Conservation (phyloP, 805 yeast genomes). For the Phaffomyces antillensis region DNA sequence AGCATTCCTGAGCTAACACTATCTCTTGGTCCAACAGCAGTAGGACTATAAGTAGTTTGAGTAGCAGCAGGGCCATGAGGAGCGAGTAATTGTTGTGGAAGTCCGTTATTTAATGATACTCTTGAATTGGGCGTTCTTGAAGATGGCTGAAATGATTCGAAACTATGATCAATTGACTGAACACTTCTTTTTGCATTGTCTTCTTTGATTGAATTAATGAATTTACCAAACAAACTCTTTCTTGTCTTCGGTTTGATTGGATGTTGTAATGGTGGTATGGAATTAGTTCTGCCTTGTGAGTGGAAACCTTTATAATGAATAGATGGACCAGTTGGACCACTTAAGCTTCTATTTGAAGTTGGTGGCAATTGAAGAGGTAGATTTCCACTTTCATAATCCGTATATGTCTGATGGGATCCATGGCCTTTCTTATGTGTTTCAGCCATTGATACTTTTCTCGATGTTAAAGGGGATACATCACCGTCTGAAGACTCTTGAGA, state of each 20-base stretch:
- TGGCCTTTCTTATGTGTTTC: slow-evolving; percentile 4
- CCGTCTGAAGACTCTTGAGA: slow-evolving; percentile 12
- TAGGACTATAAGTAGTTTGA: background rate
- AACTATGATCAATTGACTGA: background rate
- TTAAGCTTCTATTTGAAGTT: background rate
- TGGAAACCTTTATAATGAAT: slow-evolving; percentile 26
- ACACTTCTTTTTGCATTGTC: slow-evolving; percentile 10
- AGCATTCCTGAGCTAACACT: background rate
- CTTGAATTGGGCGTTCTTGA: slow-evolving; percentile 9
- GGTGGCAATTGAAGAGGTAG: background rate
- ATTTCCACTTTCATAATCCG: background rate
- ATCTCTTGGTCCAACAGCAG: slow-evolving; percentile 1
- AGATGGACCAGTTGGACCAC: slow-evolving; percentile 19
- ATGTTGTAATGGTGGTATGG: slow-evolving; percentile 40
- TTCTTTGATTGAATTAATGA: slow-evolving; percentile 21
- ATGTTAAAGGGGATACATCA: slow-evolving; percentile 15
- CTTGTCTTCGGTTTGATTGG: slow-evolving; percentile 38
- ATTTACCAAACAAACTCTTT: slow-evolving; percentile 22
- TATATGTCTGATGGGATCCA: background rate
- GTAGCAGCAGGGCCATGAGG: background rate
- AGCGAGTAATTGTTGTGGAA: slow-evolving; percentile 4
- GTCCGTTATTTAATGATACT: slow-evolving; percentile 8
- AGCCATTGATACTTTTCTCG: slow-evolving; percentile 21
- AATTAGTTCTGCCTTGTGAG: slow-evolving; percentile 17
- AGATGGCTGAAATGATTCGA: slow-evolving; percentile 1